Base-by-base conservation (phyloP, 73 alveolate species). In the Durusdinium trenchii region DNA sequence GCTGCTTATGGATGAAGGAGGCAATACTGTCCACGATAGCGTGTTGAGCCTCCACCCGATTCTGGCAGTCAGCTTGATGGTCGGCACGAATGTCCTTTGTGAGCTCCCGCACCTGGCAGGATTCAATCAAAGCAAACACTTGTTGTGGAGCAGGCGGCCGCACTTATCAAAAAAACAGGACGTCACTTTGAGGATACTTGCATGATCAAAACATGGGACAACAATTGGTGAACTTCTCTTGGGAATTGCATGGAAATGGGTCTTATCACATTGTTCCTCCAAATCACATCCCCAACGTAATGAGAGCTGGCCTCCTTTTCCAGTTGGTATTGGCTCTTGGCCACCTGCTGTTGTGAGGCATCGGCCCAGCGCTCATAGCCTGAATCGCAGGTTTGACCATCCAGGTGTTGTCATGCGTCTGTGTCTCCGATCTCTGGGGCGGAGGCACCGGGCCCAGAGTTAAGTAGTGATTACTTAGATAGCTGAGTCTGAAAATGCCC, bases 321-420 rank as follows among this genome's bases (percentile, higher is more conserved):
- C 62, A 91, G 98, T 51, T 91, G 98, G 81, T 91, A 91, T 89
- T 91, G 98, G 98, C 98, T 91, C 89, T 91, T 91, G 60, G 98
- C 98, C 87, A 91, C 82, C 90, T 91, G 98, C 78, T 91, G 98
- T 48, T 91, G 98, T 36, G 85, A 62, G 10, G 98, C 98, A 69
- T 91, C 98, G 20, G 98, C 98, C 98, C 98, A 91, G 30, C 98
- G 71, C 78, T 91, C 98, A 28, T 91, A 91, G 45, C 91, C 91
- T 81, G 47, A 50, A 32, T 20, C 48, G 52, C 30, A 12, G 84
- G 9, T 73, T 3, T 10, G 14, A 30, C 32, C 51, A n/a, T n/a
- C n/a, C n/a, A n/a, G n/a, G n/a, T n/a, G n/a, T n/a, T n/a, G n/a
- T n/a, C n/a, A n/a, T n/a, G n/a, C n/a, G n/a, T n/a, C n/a, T n/a